Base-by-base conservation (phyloP, 2,329 filamentous ascomycete genomes). In the Ilyonectria robusta region DNA sequence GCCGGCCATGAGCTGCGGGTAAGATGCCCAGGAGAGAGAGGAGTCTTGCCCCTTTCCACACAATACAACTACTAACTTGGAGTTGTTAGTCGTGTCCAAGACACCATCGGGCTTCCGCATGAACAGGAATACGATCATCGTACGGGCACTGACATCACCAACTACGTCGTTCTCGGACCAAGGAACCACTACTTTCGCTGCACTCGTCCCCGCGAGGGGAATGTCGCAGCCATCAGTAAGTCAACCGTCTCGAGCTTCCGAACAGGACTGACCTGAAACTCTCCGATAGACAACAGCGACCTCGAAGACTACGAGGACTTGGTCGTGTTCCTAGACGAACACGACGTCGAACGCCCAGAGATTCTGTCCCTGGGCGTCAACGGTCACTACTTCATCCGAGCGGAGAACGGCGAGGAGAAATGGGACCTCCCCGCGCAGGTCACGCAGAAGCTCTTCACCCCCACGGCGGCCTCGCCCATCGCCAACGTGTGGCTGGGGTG, bases 111-210 rank as follows among this genome's bases (percentile, higher is more conserved):
- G 5, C 37, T 55, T 6, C 13, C 37, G 2, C 5, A 50, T 15
- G 35, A 47, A 1, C 53, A 68, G 2, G 48, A 62, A 9, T 67
- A 55, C 44, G 67, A 75, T 19, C 55, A 71, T 29, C 59, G 40
- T 2, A 37, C 44, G 4, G 70, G 67, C 17, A 42, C 40, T 1
- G 51, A 17, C 23, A 68, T 56, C 4, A 58, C 53, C 5, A 59
- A 67, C 15, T 75, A 70, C 29, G 67, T 72, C n/a, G 55, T 76
- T 15, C 72, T 75, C 17, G 73, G 73, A 2, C 62, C 70, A 2
- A 47, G 60, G 8, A 58, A 56, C 6, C 66, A 67, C 13, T 75
- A 64, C 46, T 75, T 75, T 47, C 70, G 72, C 13, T 75, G 73
- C 13, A 66, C 47, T n/a, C 68, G 70, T 33, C 66, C 56, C 5